These are phyloP conservation scores for Hymenoscyphus linearis DNA, from an alignment of 2,329 filamentous ascomycete genomes.

Conservation along the genomic window DNA sequence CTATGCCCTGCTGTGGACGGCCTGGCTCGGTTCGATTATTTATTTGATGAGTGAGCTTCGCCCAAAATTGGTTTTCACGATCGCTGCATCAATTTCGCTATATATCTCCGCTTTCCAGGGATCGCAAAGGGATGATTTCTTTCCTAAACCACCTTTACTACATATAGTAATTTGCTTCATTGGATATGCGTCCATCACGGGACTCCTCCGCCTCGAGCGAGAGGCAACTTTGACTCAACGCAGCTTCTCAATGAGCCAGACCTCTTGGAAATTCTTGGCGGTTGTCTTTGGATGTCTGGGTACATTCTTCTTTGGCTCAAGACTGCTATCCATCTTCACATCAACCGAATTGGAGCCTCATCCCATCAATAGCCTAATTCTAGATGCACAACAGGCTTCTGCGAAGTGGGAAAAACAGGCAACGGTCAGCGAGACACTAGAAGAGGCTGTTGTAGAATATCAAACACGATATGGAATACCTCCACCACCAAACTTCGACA, in stretches of 20 bases:
- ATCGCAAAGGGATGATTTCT: constrained; percentile 1
- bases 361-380: constrained; percentile 16
- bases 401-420: constrained; percentile 16
- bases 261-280: constrained; percentile 2
- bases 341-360: constrained; percentile 3
- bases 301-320: neutral
- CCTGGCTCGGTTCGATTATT: constrained; percentile 6
- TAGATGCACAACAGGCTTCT: constrained; percentile 6
- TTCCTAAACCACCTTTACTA: neutral
- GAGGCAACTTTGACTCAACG: constrained; percentile 8
- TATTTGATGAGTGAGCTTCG: constrained; percentile 12
- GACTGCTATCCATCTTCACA: neutral
- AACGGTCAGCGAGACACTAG: constrained; percentile 10
- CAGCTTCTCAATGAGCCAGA: neutral
- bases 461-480: constrained; percentile 16
- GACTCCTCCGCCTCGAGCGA: constrained; percentile 8
- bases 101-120: constrained; percentile 8
- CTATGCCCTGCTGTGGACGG: constrained; percentile 7
- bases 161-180: neutral
- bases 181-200: constrained; percentile 5
- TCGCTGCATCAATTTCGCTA: constrained; percentile 5
- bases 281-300: constrained; percentile 3
- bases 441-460: constrained; percentile 18
- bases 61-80: constrained; percentile 5
- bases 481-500: constrained; percentile 24